A percentile compares a stretch with the other conserved stretches of the same genome.
Conservation (phyloP, 2,329 filamentous ascomycete species). For the Epicoccum nigrum region DNA sequence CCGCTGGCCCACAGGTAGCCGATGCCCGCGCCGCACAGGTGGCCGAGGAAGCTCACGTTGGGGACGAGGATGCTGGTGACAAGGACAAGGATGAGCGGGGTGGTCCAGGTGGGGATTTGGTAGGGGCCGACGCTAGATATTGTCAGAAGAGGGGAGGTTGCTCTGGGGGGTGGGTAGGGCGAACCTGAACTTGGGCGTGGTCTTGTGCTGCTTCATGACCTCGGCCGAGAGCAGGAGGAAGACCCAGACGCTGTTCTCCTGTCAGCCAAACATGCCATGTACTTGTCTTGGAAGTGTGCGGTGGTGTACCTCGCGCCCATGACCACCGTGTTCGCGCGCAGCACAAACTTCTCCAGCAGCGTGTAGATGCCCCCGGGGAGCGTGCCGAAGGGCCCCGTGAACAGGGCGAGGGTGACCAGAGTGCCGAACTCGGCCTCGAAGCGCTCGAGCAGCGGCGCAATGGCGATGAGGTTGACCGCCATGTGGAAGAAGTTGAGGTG, state of each 20-base stretch:
- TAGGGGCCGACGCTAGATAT: conserved; percentile 59
- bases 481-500: conserved; percentile 83
- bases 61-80: conserved; percentile 79
- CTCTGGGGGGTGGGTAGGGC: conserved; percentile 43
- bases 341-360: conserved; percentile 73
- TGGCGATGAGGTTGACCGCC: conserved; percentile 76
- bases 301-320: conserved; percentile 77
- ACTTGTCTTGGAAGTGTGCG: background rate
- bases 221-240: conserved; percentile 87
- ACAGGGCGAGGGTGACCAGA: conserved; percentile 82
- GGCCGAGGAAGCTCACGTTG: conserved; percentile 82
- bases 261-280: background rate
- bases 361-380: conserved; percentile 84
- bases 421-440: conserved; percentile 95
- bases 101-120: conserved; percentile 90
- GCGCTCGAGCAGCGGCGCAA: conserved; percentile 87
- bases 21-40: conserved; percentile 80
- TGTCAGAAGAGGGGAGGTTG: background rate
- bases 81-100: conserved; percentile 77
- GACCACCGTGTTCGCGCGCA: conserved; percentile 74
- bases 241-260: conserved; percentile 75
- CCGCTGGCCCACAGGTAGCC: conserved; percentile 90
- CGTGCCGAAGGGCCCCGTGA: conserved; percentile 71
- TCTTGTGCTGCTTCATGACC: conserved; percentile 81
- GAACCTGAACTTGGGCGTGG: conserved; percentile 76